These are phyloP conservation scores for Prototheca wickerhamii DNA, from an alignment of 163 green algal species.

Conservation along the genomic window DNA sequence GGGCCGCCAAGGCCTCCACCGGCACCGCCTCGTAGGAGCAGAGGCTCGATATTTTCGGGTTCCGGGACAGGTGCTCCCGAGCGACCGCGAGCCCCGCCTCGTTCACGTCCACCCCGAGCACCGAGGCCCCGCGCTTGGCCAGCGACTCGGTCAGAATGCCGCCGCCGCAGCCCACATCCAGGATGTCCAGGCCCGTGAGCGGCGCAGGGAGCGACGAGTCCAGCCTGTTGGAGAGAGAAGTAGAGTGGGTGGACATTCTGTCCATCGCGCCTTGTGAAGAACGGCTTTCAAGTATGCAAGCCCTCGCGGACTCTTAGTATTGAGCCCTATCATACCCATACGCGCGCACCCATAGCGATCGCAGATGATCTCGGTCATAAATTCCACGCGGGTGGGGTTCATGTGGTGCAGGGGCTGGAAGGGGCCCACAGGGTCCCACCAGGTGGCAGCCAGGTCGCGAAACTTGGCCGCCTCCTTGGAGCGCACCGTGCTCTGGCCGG, in stretches of 20 bases:
- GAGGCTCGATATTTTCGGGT: conserved; percentile 38
- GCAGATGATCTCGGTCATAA: conserved; percentile 56
- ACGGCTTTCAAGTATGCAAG: too few species aligned
- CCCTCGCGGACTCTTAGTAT: too few species aligned
- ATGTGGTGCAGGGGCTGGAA: conserved; percentile 76
- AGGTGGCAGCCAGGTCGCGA: conserved; percentile 56
- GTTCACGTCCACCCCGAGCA: conserved; percentile 78
- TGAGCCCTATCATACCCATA: too few species aligned
- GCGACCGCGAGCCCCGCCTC: conserved; percentile 55
- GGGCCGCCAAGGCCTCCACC: conserved; percentile 39
- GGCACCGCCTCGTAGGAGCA: conserved; percentile 35
- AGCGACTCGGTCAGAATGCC: conserved; percentile 79
- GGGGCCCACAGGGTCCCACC: conserved; percentile 73
- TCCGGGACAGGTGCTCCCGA: conserved; percentile 43
- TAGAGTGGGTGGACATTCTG: too few species aligned
- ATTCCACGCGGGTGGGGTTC: conserved; percentile 65
- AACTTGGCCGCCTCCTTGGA: conserved; percentile 70
- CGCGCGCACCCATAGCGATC: conserved; percentile 19
- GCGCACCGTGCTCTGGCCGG: conserved; percentile 14
- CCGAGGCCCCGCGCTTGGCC: conserved; percentile 59
- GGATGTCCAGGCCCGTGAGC: conserved; percentile 47
- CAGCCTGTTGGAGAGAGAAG: conserved; percentile 20
- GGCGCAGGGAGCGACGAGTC: conserved; percentile 25
- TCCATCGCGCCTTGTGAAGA: too few species aligned
- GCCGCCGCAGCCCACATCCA: conserved; percentile 92